A percentile compares a stretch with the other conserved stretches of the same genome.
These are phyloP conservation scores for Syncephalis plumigaleata DNA, from an alignment of 371 early-diverging fungal species.

Conservation along the genomic window DNA sequence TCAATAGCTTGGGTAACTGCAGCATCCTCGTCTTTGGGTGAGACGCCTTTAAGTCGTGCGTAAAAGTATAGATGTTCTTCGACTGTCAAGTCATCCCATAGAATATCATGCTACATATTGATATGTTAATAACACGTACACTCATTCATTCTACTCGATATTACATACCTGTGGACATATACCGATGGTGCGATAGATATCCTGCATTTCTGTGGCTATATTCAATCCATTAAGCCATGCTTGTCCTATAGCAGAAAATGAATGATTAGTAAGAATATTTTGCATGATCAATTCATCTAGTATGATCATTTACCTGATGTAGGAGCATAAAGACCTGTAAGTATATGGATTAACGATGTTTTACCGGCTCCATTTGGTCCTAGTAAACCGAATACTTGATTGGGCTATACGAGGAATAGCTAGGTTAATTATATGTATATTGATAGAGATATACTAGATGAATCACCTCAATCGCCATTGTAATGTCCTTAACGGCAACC, in stretches of 20 bases:
- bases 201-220: constrained; percentile 24
- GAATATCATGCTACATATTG: constrained; percentile 44
- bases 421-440: too few relatives aligned
- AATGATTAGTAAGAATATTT: too few relatives aligned
- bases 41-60: constrained; percentile 47
- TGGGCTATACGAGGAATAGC: too few relatives aligned
- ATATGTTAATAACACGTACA: too few relatives aligned
- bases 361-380: constrained; percentile 43
- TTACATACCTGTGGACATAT: constrained; percentile 35
- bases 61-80: constrained; percentile 55
- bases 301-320: constrained; percentile 18
- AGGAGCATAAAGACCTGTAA: constrained; percentile 46
- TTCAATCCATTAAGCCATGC: constrained; percentile 42
- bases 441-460: too few relatives aligned
- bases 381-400: constrained; percentile 39
- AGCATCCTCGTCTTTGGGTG: constrained; percentile 18
- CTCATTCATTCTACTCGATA: too few relatives aligned
- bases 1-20: constrained; percentile 24
- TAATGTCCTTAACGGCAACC: constrained; percentile 44
- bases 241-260: not conserved
- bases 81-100: constrained; percentile 59
- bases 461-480: constrained; percentile 31
- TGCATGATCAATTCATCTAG: too few relatives aligned
- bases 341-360: constrained; percentile 42
- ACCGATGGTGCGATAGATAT: constrained; percentile 47